Conservation (phyloP, 305 asterid genomes). For the Rubia occidens region DNA sequence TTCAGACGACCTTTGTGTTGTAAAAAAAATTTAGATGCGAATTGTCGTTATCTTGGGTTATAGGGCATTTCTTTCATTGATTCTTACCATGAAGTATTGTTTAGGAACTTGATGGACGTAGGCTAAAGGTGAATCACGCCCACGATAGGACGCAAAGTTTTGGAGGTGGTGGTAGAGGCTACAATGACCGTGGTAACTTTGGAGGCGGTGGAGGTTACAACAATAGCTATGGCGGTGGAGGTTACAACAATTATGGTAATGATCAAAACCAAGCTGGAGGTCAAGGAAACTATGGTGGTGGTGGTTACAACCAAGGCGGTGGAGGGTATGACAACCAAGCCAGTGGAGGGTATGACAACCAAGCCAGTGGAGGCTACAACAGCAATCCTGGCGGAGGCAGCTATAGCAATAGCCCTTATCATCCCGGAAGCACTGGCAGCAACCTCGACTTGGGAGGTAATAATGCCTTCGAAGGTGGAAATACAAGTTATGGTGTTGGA, state of each 20-base stretch:
- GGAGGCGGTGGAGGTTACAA: conserved; percentile 36
- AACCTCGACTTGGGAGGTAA: conserved; percentile 15
- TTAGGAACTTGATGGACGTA: conserved; percentile 80
- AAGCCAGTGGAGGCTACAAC: conserved; percentile 6
- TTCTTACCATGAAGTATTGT: background rate
- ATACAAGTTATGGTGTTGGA: background rate
- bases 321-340: conserved; percentile 14
- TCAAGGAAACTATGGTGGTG: conserved; percentile 12
- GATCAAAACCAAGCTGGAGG: conserved; percentile 19
- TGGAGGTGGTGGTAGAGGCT: conserved; percentile 29
- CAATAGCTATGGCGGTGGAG: conserved; percentile 18
- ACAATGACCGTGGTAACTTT: conserved; percentile 21
- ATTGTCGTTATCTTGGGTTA: background rate
- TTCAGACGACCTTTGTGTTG: background rate
- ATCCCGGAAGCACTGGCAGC: conserved; percentile 12
- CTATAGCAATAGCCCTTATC: conserved; percentile 8
- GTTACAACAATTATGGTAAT: conserved; percentile 21
- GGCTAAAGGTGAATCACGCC: conserved; percentile 55
- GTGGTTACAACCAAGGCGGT: conserved; percentile 9
- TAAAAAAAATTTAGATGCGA: background rate
- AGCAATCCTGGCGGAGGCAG: background rate
- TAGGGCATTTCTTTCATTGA: conserved; percentile 5
- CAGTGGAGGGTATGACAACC: conserved; percentile 11
- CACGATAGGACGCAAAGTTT: conserved; percentile 45
- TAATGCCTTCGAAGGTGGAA: background rate